Percentiles rank a stretch among this genome's conserved stretches.
These are phyloP conservation scores for Pseudoneurospora amorphoporcata DNA, from an alignment of 495 filamentous ascomycete species.

Conservation along the genomic window DNA sequence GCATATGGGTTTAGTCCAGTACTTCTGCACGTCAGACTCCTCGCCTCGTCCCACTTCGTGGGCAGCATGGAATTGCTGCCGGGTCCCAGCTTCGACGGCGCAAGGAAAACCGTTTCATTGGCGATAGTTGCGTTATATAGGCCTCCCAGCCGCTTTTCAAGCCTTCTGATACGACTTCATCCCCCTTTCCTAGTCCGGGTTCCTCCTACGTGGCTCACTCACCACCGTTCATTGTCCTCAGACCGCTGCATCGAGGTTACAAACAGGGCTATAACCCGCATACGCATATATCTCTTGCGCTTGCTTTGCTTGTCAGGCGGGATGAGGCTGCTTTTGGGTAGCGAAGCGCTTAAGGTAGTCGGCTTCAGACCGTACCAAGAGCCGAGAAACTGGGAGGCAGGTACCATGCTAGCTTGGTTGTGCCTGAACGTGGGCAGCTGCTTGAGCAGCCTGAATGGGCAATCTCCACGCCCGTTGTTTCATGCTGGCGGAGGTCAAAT, in stretches of 20 bases:
- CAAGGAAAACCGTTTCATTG: not conserved
- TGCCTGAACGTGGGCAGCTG: not conserved
- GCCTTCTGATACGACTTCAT: not conserved
- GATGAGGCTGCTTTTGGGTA: not conserved
- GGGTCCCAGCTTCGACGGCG: not conserved
- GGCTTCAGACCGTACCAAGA: not conserved
- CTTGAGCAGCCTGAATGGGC: not conserved
- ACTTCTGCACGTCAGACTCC: not conserved
- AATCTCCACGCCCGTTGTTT: not conserved
- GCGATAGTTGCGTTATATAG: not conserved
- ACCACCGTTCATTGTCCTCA: not conserved
- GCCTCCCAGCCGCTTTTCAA: not conserved
- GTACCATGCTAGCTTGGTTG: not conserved
- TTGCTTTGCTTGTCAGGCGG: not conserved
- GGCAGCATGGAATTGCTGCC: not conserved
- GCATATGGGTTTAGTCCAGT: not conserved
- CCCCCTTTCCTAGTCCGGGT: not conserved
- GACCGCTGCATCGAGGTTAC: not conserved
- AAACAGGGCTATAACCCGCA: not conserved
- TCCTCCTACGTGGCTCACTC: not conserved
- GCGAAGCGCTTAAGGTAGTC: not conserved
- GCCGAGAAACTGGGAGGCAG: not conserved
- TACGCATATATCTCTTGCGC: not conserved
- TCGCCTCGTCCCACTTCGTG: not conserved
- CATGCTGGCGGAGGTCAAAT: not conserved